These are phyloP conservation scores for Colletotrichum sp. DNA, from an alignment of 2,329 filamentous ascomycete genomes.

Conservation along the genomic window DNA sequence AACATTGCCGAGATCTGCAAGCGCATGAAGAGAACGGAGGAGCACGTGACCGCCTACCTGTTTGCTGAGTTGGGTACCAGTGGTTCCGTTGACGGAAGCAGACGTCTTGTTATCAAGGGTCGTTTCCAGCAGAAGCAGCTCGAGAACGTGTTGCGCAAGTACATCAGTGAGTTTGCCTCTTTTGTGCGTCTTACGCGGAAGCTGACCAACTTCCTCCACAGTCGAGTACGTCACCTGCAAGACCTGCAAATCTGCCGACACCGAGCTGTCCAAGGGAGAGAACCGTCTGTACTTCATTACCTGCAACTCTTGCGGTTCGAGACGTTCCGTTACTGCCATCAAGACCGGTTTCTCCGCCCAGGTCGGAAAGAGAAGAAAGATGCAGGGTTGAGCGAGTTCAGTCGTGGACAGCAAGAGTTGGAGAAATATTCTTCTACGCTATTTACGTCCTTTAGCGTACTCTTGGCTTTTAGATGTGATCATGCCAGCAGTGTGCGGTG, in stretches of 20 bases:
- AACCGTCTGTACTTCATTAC: conserved; percentile 96
- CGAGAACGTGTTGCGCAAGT: conserved; percentile 94
- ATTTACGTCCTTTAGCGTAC: conserved; percentile 20
- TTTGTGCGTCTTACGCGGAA: not conserved
- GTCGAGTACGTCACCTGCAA: conserved; percentile 99
- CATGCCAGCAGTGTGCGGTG: conserved; percentile 14
- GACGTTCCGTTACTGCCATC: conserved; percentile 94
- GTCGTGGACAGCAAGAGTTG: not conserved
- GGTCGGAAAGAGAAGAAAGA: conserved; percentile 97
- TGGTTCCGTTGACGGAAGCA: conserved; percentile 91
- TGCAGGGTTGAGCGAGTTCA: conserved; percentile 69
- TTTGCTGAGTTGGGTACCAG: conserved; percentile 98
- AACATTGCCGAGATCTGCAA: conserved; percentile 99
- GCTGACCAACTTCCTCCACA: conserved; percentile 40
- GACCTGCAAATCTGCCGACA: conserved; percentile 94
- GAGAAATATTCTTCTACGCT: conserved; percentile 12
- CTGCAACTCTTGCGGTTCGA: conserved; percentile 72
- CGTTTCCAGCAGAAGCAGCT: conserved; percentile 99
- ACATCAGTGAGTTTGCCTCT: conserved; percentile 73
- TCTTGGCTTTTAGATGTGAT: conserved; percentile 18
- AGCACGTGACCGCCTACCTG: conserved; percentile 83
- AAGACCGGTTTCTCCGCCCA: conserved; percentile 99
- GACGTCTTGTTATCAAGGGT: conserved; percentile 97
- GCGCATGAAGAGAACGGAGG: conserved; percentile 98
- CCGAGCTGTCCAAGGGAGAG: conserved; percentile 97